Conservation (phyloP, 495 filamentous ascomycete genomes). For the Hypoxylon lenormandii region DNA sequence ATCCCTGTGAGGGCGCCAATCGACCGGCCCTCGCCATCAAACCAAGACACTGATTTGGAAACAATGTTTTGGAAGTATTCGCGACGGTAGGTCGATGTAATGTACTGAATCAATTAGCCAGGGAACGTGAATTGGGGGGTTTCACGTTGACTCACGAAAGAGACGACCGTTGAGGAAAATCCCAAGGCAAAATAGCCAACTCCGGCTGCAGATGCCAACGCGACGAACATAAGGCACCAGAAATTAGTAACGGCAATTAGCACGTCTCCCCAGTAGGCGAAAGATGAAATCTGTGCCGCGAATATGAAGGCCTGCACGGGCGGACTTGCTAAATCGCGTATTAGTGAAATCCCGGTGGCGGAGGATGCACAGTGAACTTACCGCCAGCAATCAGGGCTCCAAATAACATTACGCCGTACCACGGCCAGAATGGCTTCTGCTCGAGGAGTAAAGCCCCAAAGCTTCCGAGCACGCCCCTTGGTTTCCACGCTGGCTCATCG, state of each 20-base stretch:
- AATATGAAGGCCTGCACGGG: constrained; percentile 66
- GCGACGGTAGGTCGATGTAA: constrained; percentile 65
- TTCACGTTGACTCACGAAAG: constrained; percentile 55
- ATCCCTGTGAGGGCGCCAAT: constrained; percentile 64
- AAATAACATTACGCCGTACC: constrained; percentile 61
- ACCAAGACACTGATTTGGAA: constrained; percentile 67
- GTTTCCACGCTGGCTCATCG: constrained; percentile 40
- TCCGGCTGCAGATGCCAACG: constrained; percentile 64
- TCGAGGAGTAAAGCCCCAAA: constrained; percentile 61
- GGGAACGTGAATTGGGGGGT: neutral
- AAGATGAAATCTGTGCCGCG: constrained; percentile 62
- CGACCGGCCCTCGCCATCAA: constrained; percentile 65
- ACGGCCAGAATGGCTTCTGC: constrained; percentile 60
- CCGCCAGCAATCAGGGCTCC: constrained; percentile 65
- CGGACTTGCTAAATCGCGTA: constrained; percentile 51
- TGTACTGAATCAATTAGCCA: constrained; percentile 51
- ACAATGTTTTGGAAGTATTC: constrained; percentile 73
- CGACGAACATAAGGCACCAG: constrained; percentile 75
- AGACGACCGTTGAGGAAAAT: constrained; percentile 64
- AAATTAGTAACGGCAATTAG: constrained; percentile 63
- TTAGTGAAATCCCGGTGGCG: constrained; percentile 21
- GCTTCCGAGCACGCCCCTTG: constrained; percentile 58
- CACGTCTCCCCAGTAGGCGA: constrained; percentile 57
- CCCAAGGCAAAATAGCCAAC: constrained; percentile 67
- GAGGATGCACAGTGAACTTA: constrained; percentile 42